Conservation (phyloP, 208 protist genomes). For the Crithidia sp. region DNA sequence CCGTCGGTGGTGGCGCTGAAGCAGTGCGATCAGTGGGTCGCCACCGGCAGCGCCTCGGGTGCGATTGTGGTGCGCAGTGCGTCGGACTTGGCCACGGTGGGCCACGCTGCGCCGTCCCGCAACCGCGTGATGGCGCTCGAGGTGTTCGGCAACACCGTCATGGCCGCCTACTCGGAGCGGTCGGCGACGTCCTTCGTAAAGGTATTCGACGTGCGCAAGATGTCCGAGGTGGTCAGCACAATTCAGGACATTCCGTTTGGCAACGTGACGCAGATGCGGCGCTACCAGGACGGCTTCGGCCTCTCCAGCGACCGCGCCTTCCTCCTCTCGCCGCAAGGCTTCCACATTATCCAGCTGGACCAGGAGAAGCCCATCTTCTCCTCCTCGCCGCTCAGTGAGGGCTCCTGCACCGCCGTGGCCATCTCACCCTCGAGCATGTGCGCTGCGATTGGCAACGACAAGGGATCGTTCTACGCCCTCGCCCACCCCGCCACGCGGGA, state of each 20-base stretch:
- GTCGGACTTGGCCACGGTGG: constrained; percentile 50
- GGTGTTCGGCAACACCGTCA: constrained; percentile 79
- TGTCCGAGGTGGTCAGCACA: constrained; percentile 61
- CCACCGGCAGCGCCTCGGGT: constrained; percentile 70
- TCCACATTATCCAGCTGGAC: constrained; percentile 85
- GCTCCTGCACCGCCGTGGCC: constrained; percentile 64
- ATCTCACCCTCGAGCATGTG: constrained; percentile 83
- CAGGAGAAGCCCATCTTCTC: constrained; percentile 64
- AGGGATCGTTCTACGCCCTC: constrained; percentile 79
- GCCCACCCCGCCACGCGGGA: constrained; percentile 73
- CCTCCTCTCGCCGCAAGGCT: constrained; percentile 69
- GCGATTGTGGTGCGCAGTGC: constrained; percentile 64
- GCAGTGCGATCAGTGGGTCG: constrained; percentile 74
- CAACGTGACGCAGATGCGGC: constrained; percentile 73
- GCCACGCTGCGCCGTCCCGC: constrained; percentile 45
- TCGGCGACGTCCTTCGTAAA: constrained; percentile 73
- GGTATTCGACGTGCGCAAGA: constrained; percentile 84
- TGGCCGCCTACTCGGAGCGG: constrained; percentile 73
- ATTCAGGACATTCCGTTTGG: constrained; percentile 70
- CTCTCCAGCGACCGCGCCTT: constrained; percentile 63
- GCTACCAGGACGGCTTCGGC: constrained; percentile 77
- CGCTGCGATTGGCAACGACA: constrained; percentile 88
- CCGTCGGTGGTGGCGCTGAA: constrained; percentile 60
- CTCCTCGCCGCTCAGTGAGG: constrained; percentile 58
- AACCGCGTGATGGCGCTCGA: constrained; percentile 80